Evolutionary conservation across 2,329 filamentous ascomycete genomes (phyloP).

Genomic region (Trichoderma cornu-damae): DNA sequence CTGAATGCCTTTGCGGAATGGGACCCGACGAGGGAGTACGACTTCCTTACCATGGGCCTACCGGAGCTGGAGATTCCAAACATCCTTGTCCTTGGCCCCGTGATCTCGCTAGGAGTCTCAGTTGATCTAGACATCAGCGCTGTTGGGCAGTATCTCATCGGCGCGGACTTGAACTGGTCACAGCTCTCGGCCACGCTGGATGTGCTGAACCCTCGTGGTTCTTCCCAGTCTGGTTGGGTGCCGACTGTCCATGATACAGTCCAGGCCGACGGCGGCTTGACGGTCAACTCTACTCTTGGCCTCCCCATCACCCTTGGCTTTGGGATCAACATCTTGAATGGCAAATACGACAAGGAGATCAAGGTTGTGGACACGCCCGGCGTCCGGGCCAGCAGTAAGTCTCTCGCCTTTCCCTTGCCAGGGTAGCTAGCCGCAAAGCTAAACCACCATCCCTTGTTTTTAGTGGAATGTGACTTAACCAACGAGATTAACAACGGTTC

Average conservation of each 20-base stretch:
- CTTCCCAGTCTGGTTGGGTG: background rate
- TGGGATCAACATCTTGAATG: constrained; percentile 1
- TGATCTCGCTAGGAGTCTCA: background rate
- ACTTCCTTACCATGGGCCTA: background rate
- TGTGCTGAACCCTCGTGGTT: background rate
- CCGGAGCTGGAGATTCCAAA: background rate
- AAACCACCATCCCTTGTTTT: background rate
- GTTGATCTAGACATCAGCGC: background rate
- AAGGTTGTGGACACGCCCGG: constrained; percentile 3
- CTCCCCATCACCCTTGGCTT: background rate
- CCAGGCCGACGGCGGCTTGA: background rate
- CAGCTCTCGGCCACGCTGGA: background rate
- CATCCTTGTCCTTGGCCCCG: background rate
- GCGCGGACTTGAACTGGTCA: background rate
- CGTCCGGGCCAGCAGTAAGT: constrained; percentile 1
- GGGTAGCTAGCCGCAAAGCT: background rate
- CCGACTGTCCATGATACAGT: background rate
- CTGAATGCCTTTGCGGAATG: constrained; percentile 7
- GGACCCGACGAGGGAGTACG: constrained; percentile 2
- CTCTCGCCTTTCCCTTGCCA: background rate
- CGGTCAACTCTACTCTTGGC: background rate
- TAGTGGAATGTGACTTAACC: constrained; percentile 3
- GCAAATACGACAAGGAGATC: constrained; percentile 5
- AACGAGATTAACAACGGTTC: constrained; percentile 2
- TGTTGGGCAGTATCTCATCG: background rate